Percentiles rank a stretch among this genome's conserved stretches.
Conservation (phyloP, 371 early-diverging fungal species). For the Rhizomucor miehei region DNA sequence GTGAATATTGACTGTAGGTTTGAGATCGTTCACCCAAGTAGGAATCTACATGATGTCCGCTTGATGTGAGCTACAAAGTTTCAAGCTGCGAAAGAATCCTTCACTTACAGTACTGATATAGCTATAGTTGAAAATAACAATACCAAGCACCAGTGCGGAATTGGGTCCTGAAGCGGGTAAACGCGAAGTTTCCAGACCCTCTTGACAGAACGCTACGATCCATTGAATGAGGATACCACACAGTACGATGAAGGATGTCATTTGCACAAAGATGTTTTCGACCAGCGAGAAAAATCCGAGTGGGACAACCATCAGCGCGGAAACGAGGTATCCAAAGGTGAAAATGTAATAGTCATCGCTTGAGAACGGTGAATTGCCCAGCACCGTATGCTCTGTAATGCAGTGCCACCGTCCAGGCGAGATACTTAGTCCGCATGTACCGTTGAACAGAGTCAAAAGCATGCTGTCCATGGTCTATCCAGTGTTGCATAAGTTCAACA, state of each 20-base stretch:
- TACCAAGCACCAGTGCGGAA: conserved; percentile 52
- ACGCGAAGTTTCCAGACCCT: conserved; percentile 42
- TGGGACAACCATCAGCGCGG: conserved; percentile 52
- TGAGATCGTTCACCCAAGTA: conserved; percentile 58
- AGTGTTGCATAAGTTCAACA: not conserved
- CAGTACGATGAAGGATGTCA: conserved; percentile 49
- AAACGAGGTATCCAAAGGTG: conserved; percentile 50
- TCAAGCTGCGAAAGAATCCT: no score
- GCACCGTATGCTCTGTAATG: conserved; percentile 7
- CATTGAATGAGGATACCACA: conserved; percentile 50
- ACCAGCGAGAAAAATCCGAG: conserved; percentile 55
- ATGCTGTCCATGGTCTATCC: conserved; percentile 40
- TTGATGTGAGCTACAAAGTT: not conserved
- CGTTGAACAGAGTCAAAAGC: conserved; percentile 40
- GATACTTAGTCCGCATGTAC: conserved; percentile 38
- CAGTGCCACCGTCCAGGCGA: conserved; percentile 46
- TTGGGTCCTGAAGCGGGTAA: conserved; percentile 49
- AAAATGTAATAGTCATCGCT: conserved; percentile 49
- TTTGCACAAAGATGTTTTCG: conserved; percentile 57
- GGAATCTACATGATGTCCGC: conserved; percentile 34
- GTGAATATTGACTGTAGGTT: conserved; percentile 52
- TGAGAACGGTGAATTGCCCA: conserved; percentile 45
- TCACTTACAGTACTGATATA: conserved; percentile 52
- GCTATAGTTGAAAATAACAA: conserved; percentile 61
- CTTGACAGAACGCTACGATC: conserved; percentile 50